Conservation (phyloP, 257 asterid genomes). For the Nicotiana attenuata region DNA sequence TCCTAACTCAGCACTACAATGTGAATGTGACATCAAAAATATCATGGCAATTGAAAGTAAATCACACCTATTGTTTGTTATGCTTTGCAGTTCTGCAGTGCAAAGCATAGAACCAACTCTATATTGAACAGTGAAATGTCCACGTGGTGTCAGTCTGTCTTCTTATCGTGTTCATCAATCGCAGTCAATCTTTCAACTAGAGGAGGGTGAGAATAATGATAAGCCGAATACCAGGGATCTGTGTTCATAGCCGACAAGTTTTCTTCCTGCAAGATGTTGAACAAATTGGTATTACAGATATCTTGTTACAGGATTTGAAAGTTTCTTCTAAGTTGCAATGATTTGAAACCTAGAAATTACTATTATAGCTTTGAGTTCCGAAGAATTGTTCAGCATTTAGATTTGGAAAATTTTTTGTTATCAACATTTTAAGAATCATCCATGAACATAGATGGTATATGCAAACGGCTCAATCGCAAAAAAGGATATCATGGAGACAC, state of each 20-base stretch:
- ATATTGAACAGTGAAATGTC: background rate
- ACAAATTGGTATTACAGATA: background rate
- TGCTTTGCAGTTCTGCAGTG: background rate
- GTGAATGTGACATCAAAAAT: background rate
- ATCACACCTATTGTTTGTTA: background rate
- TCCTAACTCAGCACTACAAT: background rate
- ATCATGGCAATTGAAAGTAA: background rate
- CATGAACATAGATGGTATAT: background rate
- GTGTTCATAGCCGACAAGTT: constrained; percentile 82
- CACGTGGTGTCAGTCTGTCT: constrained; percentile 39
- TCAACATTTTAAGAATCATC: background rate
- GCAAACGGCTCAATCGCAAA: background rate
- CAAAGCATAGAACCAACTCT: background rate
- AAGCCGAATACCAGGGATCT: constrained; percentile 94
- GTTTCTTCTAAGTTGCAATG: background rate
- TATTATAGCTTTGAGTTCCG: background rate
- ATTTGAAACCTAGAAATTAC: background rate
- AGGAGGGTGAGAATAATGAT: constrained; percentile 95
- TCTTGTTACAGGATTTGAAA: background rate
- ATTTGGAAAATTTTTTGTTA: background rate
- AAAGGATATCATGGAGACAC: background rate
- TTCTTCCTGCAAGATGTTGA: constrained; percentile 57
- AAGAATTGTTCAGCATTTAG: background rate
- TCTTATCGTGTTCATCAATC: constrained; percentile 58
- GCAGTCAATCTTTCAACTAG: constrained; percentile 88